Conservation (phyloP, 2,329 filamentous ascomycete genomes). For the Metarhizium rileyi region DNA sequence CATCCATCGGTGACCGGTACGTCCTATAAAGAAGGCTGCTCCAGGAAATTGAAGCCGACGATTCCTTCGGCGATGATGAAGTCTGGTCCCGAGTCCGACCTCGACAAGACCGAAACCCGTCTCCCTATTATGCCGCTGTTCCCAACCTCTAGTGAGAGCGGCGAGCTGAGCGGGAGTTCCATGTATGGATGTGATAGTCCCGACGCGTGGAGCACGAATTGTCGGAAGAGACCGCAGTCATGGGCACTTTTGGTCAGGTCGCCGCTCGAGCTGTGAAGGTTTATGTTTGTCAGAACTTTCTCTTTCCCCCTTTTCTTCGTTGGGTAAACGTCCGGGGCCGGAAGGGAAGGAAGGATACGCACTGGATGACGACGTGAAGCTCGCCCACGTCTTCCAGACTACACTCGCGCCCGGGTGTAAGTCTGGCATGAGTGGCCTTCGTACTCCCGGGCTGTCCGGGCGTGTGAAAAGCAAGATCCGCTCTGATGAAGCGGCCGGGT, state of each 20-base stretch:
- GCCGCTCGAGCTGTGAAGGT: slow-evolving; percentile 25
- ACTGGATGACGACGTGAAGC: slow-evolving; percentile 36
- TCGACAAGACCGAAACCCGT: slow-evolving; percentile 31
- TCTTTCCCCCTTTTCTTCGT: not conserved
- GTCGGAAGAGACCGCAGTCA: slow-evolving; percentile 33
- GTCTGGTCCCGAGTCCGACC: slow-evolving; percentile 13
- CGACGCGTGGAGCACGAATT: slow-evolving; percentile 22
- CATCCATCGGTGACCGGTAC: no score
- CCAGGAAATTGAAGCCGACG: slow-evolving; percentile 36
- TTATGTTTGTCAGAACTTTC: not conserved
- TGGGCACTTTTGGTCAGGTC: slow-evolving; percentile 30
- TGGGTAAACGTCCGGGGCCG: no score
- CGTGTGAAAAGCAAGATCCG: slow-evolving; percentile 35
- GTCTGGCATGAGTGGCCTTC: slow-evolving; percentile 32
- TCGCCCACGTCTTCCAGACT: slow-evolving; percentile 11
- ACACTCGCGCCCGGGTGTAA: slow-evolving; percentile 22
- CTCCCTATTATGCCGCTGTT: slow-evolving; percentile 38
- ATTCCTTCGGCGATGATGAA: slow-evolving; percentile 36
- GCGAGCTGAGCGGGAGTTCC: slow-evolving; percentile 26
- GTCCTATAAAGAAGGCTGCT: slow-evolving; percentile 1
- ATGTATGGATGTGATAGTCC: slow-evolving; percentile 13
- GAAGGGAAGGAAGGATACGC: slow-evolving; percentile 10
- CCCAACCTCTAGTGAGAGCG: slow-evolving; percentile 35
- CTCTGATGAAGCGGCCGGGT: slow-evolving; percentile 11
- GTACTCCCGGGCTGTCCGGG: slow-evolving; percentile 26